phyloP scores from a whole-genome alignment of 495 filamentous ascomycete genomes.

The Penicillium taxi region DNA sequence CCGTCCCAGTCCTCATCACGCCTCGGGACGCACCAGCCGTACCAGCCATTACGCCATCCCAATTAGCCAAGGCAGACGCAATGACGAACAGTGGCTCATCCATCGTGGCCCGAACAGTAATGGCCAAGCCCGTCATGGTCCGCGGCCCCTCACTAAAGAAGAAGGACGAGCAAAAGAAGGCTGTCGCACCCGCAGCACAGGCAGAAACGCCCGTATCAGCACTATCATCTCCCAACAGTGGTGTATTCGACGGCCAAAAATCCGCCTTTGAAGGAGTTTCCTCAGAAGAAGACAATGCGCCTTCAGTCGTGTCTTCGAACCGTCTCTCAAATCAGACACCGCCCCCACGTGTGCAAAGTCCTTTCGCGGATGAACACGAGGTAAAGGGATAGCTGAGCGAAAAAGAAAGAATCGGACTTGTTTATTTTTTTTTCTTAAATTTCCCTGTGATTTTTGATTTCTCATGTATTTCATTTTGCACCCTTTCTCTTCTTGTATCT shows the following conservation, averaged over 20 bases:
- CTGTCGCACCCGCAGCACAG: neutral
- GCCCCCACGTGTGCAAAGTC: constrained; percentile 31
- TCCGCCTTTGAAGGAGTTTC: constrained; percentile 34
- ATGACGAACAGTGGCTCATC: constrained; percentile 28
- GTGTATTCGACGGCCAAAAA: constrained; percentile 14
- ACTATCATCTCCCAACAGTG: constrained; percentile 10
- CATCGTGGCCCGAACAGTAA: constrained; percentile 37
- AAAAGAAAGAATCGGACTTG: neutral
- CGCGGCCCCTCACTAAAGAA: constrained; percentile 29
- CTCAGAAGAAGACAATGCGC: constrained; percentile 30
- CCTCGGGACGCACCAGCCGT: constrained; percentile 43
- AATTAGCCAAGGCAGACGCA: constrained; percentile 37
- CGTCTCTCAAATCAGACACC: constrained; percentile 21
- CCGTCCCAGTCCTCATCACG: constrained; percentile 21
- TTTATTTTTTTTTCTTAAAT: neutral
- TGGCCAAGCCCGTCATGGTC: constrained; percentile 41
- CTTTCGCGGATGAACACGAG: constrained; percentile 42
- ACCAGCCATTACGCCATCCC: constrained; percentile 44
- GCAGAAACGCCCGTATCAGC: constrained; percentile 2
- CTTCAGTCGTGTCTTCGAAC: constrained; percentile 14
- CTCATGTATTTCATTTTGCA: neutral
- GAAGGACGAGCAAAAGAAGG: constrained; percentile 12
- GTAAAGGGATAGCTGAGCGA: constrained; percentile 51
- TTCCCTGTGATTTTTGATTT: neutral
- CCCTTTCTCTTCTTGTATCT: constrained; percentile 15